A percentile compares a stretch with the other conserved stretches of the same genome.
Conservation (phyloP, 1,284 basidiomycete genomes). For the Boletus mariae region DNA sequence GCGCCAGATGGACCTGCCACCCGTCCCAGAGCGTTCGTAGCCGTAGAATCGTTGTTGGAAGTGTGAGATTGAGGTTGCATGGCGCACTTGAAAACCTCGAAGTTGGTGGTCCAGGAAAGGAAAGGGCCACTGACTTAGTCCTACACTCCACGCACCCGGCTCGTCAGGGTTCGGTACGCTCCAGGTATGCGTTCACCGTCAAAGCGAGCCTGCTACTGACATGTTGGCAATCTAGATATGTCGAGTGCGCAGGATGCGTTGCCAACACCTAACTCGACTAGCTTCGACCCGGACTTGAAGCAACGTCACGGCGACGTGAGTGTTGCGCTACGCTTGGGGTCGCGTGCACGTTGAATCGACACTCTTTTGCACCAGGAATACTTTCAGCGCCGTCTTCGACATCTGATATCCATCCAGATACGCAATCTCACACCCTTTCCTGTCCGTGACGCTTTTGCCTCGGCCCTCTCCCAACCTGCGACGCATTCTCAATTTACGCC, state of each 20-base stretch:
- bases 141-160: neutral
- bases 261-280: slow-evolving; percentile 15
- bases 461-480: slow-evolving; percentile 63
- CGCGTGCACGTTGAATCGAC: neutral
- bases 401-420: slow-evolving; percentile 70
- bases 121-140: neutral
- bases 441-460: slow-evolving; percentile 69
- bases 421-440: slow-evolving; percentile 81
- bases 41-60: slow-evolving; percentile 15
- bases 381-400: slow-evolving; percentile 65
- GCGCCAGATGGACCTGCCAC: slow-evolving; percentile 21
- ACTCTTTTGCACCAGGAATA: slow-evolving; percentile 11
- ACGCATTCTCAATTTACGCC: slow-evolving; percentile 54
- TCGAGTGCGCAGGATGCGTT: slow-evolving; percentile 16
- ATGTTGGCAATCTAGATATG: slow-evolving; percentile 18
- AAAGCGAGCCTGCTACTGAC: neutral
- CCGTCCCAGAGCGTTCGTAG: slow-evolving; percentile 13
- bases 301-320: slow-evolving; percentile 18
- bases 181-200: slow-evolving; percentile 6
- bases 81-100: neutral
- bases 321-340: neutral
- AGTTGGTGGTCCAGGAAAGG: slow-evolving; percentile 16
- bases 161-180: no score
- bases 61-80: slow-evolving; percentile 16
- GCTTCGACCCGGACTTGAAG: slow-evolving; percentile 13